These are phyloP conservation scores for Arbutus unedo DNA, from an alignment of 148 eudicot species.

Conservation along the genomic window DNA sequence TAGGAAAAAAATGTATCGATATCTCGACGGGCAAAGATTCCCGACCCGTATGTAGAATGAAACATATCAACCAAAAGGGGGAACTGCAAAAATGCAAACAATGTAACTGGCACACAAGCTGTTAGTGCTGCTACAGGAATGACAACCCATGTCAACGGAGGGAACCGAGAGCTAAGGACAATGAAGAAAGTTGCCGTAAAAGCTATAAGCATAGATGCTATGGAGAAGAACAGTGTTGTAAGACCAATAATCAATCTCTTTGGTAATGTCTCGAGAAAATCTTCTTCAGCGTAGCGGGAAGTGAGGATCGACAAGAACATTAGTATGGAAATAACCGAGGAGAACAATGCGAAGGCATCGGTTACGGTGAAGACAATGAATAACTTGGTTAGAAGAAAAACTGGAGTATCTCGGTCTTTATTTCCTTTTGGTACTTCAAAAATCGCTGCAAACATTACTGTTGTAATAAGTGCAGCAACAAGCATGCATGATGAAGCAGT, in stretches of 20 bases:
- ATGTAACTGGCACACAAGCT: conserved; percentile 20
- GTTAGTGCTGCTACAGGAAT: conserved; percentile 10
- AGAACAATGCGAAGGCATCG: conserved; percentile 22
- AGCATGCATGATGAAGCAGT: conserved; percentile 37
- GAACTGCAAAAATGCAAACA: conserved; percentile 25
- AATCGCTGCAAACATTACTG: conserved; percentile 23
- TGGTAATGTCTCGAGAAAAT: conserved; percentile 32
- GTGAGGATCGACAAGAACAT: conserved; percentile 37
- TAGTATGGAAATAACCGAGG: conserved; percentile 26
- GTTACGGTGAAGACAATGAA: conserved; percentile 23
- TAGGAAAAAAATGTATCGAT: background rate
- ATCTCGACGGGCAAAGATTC: conserved; percentile 7
- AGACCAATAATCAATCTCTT: conserved; percentile 26
- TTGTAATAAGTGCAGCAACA: conserved; percentile 32
- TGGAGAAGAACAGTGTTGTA: conserved; percentile 26
- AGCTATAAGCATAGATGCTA: conserved; percentile 26
- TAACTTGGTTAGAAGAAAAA: background rate
- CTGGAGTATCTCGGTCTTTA: background rate
- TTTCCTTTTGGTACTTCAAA: conserved; percentile 24
- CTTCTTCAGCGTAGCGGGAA: conserved; percentile 33
- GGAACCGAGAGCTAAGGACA: background rate
- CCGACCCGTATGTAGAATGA: conserved; percentile 13
- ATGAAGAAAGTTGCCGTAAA: conserved; percentile 11
- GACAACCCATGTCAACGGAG: background rate
- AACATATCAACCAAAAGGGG: conserved; percentile 24